Evolutionary conservation across 768 basidiomycete genomes (phyloP), one percentile per base, ranked within the genome.

Genomic region (Agaricus bisporus): DNA sequence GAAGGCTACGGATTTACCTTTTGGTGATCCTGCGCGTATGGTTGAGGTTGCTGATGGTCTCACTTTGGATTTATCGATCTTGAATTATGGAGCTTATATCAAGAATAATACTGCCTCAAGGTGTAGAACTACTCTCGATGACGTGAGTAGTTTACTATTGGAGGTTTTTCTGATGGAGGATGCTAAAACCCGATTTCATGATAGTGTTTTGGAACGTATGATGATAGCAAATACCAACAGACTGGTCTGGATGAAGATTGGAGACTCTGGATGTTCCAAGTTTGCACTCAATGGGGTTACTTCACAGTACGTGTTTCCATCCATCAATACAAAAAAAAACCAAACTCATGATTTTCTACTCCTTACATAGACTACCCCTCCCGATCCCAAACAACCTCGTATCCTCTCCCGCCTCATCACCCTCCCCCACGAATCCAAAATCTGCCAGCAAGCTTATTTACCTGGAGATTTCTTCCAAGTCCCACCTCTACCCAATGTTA

Each of bases 281-380:
- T 92, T 49, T 94, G 92, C 73, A 93, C 91, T 0, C 81, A 95
- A 62, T 98, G 95, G 95, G 95, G 94, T 2, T 99, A 91, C 68
- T 94, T 95, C 66, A 83, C 77, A 28, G 91, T 88, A 60, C 32
- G 80, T 63, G 29, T 45, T 39, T 51, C 25, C 51, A 41, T 29
- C 14, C 14, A 1, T 46, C 2, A 1, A 12, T 14, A 10, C 32
- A 1, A n/a, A 44, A 44, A 15, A 32, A 2, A 29, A 10, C 20
- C 9, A 42, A 38, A 11, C 14, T 51, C 14, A 22, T 18, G 15
- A 12, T 49, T 18, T 43, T 29, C 6, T 29, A 11, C n/a, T 0
- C 17, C 29, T 22, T 22, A 14, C n/a, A n/a, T 47, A 91, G 88
- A 85, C 86, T 11, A 79, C 88, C 1, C 90, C 90, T 3, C 87